Evolutionary conservation across 1,284 basidiomycete genomes (phyloP).

Genomic region (Rhodotorula sp.): DNA sequence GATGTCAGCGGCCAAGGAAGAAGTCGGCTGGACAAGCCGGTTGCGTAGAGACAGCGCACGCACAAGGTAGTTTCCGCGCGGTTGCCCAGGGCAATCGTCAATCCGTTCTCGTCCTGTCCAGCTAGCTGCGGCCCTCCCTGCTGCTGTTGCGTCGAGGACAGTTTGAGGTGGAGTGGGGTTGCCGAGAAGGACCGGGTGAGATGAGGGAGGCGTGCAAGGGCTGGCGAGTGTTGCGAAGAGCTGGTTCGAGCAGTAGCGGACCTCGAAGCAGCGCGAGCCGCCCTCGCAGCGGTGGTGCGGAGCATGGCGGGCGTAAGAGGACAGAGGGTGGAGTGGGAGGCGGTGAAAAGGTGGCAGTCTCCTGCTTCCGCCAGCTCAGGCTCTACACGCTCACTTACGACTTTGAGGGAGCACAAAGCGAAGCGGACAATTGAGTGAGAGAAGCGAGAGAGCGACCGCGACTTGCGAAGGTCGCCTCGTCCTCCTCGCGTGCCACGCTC

Average conservation of each 20-base stretch:
- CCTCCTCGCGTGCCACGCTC: not conserved
- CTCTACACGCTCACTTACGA: too few relatives aligned
- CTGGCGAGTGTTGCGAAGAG: not conserved
- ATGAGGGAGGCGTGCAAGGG: not conserved
- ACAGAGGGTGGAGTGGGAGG: not conserved
- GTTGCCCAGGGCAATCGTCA: not conserved
- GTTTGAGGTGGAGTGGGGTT: not conserved
- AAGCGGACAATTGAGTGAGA: not conserved
- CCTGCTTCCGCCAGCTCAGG: too few relatives aligned
- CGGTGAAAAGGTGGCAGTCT: not conserved
- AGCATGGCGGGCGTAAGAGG: not conserved
- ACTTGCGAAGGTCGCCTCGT: too few relatives aligned
- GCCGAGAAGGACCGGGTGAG: not conserved
- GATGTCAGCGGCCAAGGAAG: not conserved
- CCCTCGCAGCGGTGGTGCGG: not conserved
- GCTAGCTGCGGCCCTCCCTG: not conserved
- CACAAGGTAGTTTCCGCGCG: slow-evolving; percentile 5
- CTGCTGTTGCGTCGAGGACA: too few relatives aligned
- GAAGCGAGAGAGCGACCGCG: not conserved
- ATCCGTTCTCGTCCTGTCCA: not conserved
- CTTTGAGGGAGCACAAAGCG: not conserved
- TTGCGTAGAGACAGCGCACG: not conserved
- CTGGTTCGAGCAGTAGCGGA: not conserved
- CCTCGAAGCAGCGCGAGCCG: too few relatives aligned
- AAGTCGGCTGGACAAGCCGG: too few relatives aligned